Conservation (phyloP, 768 basidiomycete genomes). For the Polyporus arcularius region DNA sequence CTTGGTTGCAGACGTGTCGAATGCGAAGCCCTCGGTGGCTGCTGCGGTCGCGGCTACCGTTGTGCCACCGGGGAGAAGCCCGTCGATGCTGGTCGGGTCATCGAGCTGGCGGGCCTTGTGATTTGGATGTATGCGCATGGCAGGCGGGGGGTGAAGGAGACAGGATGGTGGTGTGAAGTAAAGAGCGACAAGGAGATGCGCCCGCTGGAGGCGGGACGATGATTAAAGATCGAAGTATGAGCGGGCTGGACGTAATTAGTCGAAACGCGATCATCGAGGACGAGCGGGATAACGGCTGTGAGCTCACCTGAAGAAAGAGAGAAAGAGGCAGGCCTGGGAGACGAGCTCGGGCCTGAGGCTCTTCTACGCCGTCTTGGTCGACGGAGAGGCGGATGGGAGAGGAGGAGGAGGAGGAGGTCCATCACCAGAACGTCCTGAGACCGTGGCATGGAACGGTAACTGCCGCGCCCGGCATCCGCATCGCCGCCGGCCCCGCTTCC, state of each 20-base stretch:
- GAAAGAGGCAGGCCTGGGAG: constrained; percentile 9
- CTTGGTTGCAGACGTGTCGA: constrained; percentile 1
- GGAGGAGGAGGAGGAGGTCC: neutral
- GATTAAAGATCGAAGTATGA: constrained; percentile 15
- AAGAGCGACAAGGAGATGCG: constrained; percentile 21
- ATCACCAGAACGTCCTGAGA: neutral
- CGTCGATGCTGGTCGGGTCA: neutral
- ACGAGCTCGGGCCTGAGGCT: constrained; percentile 5
- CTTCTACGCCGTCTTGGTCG: constrained; percentile 18
- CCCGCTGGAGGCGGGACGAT: constrained; percentile 13
- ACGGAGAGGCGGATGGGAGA: constrained; percentile 7
- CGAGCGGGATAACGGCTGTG: neutral
- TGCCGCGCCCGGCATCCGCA: constrained; percentile 18
- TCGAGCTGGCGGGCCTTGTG: constrained; percentile 8
- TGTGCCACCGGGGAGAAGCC: neutral
- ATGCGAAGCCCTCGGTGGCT: neutral
- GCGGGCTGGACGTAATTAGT: constrained; percentile 13
- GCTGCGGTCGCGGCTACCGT: neutral
- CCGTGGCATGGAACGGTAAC: constrained; percentile 11
- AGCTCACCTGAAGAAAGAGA: constrained; percentile 10
- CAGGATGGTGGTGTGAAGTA: constrained; percentile 16
- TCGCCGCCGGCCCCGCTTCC: neutral
- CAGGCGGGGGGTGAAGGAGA: constrained; percentile 1
- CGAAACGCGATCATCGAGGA: neutral
- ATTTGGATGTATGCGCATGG: constrained; percentile 17